These are phyloP conservation scores for Epichloe hybrida DNA, from an alignment of 2,329 filamentous ascomycete species.

Conservation along the genomic window DNA sequence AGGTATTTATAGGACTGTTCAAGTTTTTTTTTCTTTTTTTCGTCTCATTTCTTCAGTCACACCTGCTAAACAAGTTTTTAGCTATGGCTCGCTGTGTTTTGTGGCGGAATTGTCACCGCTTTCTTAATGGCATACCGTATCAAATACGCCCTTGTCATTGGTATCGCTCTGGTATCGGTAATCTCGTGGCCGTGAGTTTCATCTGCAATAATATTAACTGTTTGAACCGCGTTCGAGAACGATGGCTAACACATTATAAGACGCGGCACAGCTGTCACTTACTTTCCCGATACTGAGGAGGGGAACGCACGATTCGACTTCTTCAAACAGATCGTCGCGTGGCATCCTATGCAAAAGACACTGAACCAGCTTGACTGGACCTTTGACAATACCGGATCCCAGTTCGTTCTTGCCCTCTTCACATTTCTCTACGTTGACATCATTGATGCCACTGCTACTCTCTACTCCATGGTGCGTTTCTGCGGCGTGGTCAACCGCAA, in stretches of 20 bases:
- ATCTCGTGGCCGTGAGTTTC: conserved; percentile 57
- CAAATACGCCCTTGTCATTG: conserved; percentile 62
- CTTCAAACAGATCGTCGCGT: conserved; percentile 59
- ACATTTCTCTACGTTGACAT: conserved; percentile 73
- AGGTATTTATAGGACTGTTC: conserved; percentile 30
- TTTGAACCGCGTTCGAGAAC: background rate
- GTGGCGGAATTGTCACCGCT: conserved; percentile 65
- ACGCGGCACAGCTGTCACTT: conserved; percentile 54
- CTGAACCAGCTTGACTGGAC: conserved; percentile 55
- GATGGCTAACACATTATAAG: conserved; percentile 18
- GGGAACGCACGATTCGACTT: conserved; percentile 55
- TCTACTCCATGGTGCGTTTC: conserved; percentile 74
- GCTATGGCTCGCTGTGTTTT: conserved; percentile 78
- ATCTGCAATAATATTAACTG: background rate
- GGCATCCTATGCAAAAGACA: conserved; percentile 53
- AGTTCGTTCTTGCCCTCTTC: conserved; percentile 59
- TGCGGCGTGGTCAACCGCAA: conserved; percentile 49
- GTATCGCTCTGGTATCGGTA: conserved; percentile 58
- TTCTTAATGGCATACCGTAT: conserved; percentile 69
- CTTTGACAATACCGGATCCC: conserved; percentile 37
- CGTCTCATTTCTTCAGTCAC: background rate
- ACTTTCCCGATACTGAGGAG: conserved; percentile 53
- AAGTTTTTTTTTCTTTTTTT: background rate
- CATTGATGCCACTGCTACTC: conserved; percentile 62
- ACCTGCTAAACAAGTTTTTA: conserved; percentile 14